These are phyloP conservation scores for Castanea crenata DNA, from an alignment of 306 rosid genomes.

Conservation along the genomic window DNA sequence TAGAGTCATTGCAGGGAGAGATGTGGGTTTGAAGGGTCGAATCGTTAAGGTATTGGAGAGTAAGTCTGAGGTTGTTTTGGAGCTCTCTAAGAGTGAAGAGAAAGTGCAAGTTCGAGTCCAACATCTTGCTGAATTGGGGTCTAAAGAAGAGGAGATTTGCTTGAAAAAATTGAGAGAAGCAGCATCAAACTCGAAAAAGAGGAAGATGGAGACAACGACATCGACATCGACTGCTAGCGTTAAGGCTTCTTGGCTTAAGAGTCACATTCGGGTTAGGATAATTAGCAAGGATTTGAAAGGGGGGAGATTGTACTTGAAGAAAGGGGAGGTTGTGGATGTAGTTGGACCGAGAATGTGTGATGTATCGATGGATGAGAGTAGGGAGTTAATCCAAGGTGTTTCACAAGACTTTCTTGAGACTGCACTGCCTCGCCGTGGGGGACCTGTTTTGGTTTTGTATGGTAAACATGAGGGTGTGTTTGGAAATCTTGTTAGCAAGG, in stretches of 20 bases:
- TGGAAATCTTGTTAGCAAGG: conserved; percentile 79
- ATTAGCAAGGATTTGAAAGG: conserved; percentile 61
- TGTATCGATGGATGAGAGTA: conserved; percentile 71
- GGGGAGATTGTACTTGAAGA: conserved; percentile 69
- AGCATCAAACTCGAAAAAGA: conserved; percentile 15
- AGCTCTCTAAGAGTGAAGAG: conserved; percentile 38
- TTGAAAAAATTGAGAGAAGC: conserved; percentile 57
- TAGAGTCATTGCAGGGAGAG: conserved; percentile 57
- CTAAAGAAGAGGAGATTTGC: conserved; percentile 61
- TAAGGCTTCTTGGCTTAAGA: conserved; percentile 62
- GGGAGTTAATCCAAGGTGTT: conserved; percentile 78
- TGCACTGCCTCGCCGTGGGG: conserved; percentile 69
- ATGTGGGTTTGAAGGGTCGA: conserved; percentile 55
- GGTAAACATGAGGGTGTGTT: conserved; percentile 80
- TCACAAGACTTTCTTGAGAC: conserved; percentile 79
- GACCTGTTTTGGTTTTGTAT: conserved; percentile 66
- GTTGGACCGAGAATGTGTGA: conserved; percentile 75
- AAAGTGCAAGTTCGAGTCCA: conserved; percentile 35
- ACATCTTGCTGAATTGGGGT: conserved; percentile 59
- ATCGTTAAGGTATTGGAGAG: conserved; percentile 36
- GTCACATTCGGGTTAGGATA: conserved; percentile 78
- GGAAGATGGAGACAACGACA: conserved; percentile 15
- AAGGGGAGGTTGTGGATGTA: conserved; percentile 82
- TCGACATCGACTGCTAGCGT: conserved; percentile 21
- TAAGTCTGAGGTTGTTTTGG: conserved; percentile 36